Base-by-base conservation (phyloP, 768 basidiomycete genomes). In the Flagelloscypha sp. region DNA sequence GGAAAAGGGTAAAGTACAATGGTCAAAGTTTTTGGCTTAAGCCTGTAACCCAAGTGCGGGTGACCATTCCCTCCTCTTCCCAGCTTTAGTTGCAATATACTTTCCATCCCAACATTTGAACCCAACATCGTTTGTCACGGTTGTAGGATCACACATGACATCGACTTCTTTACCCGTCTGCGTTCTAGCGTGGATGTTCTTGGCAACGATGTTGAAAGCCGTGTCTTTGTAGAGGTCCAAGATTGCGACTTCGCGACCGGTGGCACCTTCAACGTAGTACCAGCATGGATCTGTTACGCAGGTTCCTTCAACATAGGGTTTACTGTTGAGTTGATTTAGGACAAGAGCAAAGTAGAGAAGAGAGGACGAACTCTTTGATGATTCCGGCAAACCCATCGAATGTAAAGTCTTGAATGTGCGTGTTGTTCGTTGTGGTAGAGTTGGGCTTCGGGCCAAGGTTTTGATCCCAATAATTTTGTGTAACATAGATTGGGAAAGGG, bases 201-300 rank as follows among this genome's bases (percentile, higher is more conserved):
- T 68, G 0, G 69, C 66, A 18, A 70, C 48, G 35, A 80, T 54
- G 44, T 74, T 72, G 6, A 53, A 54, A 1, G 71, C 66, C 6
- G 75, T 77, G n/a, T 58, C 57, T 2, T 69, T 67, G 40, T 74
- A 72, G 16, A 79, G 51, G 46, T 78, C 76, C 24, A 77, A 63
- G 30, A 79, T 76, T 5, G 58, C 58, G 16, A 72, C 71, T 52
- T 79, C 75, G 42, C 68, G 73, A 19, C 75, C 72, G 1, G 74
- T 76, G 7, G 74, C 72, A 15, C 65, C 64, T 2, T 59, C 41
- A 0, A 78, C 73, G 30, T 47, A 56, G 48, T 77, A 74, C 74
- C 76, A 79, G 55, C 74, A 78, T 4, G 74, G 76, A 46, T 79
- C 71, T 16, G 52, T 60, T 15, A 79, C 54, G 43, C 77, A 79